These are phyloP conservation scores for Polytrichum formosum DNA, from an alignment of 225 moss, liverwort and hornwort species.

Conservation along the genomic window DNA sequence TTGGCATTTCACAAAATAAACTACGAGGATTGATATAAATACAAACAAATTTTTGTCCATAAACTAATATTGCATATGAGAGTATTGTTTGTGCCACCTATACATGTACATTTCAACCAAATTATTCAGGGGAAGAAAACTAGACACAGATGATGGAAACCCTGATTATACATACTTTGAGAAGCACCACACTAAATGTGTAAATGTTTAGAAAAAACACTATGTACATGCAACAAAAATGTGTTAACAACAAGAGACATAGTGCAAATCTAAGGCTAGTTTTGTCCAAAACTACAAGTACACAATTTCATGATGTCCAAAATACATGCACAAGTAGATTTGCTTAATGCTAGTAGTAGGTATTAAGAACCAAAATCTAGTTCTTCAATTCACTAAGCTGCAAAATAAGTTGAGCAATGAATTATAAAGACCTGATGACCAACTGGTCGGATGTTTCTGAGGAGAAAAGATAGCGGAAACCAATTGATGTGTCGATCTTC, in stretches of 20 bases:
- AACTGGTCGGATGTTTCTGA: conserved; percentile 72
- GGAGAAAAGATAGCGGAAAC: conserved; percentile 63
- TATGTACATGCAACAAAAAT: too few relatives aligned
- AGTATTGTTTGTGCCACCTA: too few relatives aligned
- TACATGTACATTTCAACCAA: not conserved
- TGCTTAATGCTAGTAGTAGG: too few relatives aligned
- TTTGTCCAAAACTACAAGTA: not conserved
- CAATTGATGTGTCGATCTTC: conserved; percentile 56
- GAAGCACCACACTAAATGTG: too few relatives aligned
- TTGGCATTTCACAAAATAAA: not conserved
- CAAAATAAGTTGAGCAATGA: not conserved
- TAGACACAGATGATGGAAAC: not conserved
- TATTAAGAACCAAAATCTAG: too few relatives aligned
- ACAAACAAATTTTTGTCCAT: not conserved
- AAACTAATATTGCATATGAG: too few relatives aligned
- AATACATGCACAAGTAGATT: too few relatives aligned
- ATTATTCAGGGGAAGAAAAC: not conserved
- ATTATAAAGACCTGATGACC: conserved; percentile 69
- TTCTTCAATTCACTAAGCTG: not conserved
- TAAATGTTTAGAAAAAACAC: too few relatives aligned
- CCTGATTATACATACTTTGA: not conserved
- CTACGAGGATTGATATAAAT: not conserved
- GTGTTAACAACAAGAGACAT: too few relatives aligned
- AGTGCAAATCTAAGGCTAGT: too few relatives aligned
- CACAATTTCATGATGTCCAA: too few relatives aligned